Percentiles rank a stretch among this genome's conserved stretches.
Evolutionary conservation across 805 yeast genomes (phyloP).

Genomic region (Candida nanaspora): DNA sequence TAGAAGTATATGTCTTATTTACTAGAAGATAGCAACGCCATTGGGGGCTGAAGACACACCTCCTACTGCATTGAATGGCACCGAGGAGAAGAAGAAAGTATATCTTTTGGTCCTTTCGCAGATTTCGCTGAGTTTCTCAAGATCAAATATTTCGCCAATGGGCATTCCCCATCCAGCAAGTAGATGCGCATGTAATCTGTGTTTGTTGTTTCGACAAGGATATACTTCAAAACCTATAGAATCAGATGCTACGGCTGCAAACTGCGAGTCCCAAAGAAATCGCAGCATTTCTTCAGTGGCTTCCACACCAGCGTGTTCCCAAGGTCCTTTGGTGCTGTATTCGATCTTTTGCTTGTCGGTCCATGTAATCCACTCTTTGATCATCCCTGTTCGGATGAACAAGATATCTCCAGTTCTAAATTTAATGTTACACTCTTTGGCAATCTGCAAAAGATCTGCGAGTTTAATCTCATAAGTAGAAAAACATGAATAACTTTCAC

Average conservation of each 20-base stretch:
- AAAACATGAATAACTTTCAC: slow-evolving; percentile 20
- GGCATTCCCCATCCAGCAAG: slow-evolving; percentile 27
- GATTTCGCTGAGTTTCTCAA: slow-evolving; percentile 20
- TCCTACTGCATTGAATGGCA: slow-evolving; percentile 26
- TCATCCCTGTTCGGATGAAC: slow-evolving; percentile 23
- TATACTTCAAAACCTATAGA: slow-evolving; percentile 11
- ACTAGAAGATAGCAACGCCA: slow-evolving; percentile 37
- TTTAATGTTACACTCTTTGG: slow-evolving; percentile 14
- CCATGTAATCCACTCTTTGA: slow-evolving; percentile 15
- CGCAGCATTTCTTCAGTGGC: slow-evolving; percentile 6
- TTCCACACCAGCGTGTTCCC: slow-evolving; percentile 9
- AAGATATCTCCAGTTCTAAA: slow-evolving; percentile 24
- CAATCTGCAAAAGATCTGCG: slow-evolving; percentile 14
- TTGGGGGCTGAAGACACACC: slow-evolving; percentile 32
- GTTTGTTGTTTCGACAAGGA: slow-evolving; percentile 3
- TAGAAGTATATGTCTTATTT: too few species aligned
- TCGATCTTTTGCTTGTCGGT: slow-evolving; percentile 2
- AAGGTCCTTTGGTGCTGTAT: slow-evolving; percentile 8
- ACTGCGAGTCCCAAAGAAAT: slow-evolving; percentile 9
- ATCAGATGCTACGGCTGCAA: slow-evolving; percentile 10
- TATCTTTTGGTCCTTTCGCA: slow-evolving; percentile 19
- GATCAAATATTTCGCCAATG: slow-evolving; percentile 27
- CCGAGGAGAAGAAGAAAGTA: slow-evolving; percentile 24
- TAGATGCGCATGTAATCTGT: slow-evolving; percentile 9
- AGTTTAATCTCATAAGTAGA: slow-evolving; percentile 16